Conservation (phyloP, 129 eudicot genomes). For the Helianthus annuus region DNA sequence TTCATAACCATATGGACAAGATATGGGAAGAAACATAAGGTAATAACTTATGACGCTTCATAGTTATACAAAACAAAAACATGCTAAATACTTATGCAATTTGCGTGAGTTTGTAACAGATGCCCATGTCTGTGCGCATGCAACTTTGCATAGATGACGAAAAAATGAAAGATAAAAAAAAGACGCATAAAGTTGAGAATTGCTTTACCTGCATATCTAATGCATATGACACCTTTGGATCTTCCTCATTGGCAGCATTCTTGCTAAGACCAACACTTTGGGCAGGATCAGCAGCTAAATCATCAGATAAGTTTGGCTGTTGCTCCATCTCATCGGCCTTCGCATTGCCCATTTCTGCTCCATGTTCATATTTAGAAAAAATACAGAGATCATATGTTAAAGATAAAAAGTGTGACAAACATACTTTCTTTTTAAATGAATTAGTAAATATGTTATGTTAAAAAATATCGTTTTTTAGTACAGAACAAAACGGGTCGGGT, state of each 20-base stretch:
- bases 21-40: not conserved
- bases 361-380: constrained; percentile 12
- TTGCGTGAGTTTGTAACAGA: not conserved
- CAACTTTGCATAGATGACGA: not conserved
- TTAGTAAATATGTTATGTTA: not conserved
- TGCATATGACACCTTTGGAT: constrained; percentile 64
- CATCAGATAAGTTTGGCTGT: constrained; percentile 56
- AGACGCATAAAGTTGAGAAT: not conserved
- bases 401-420: constrained; percentile 8
- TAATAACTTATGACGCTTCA: not conserved
- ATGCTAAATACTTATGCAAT: not conserved
- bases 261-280: constrained; percentile 53
- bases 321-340: constrained; percentile 76
- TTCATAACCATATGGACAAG: not conserved
- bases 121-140: not conserved
- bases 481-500: not conserved
- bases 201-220: constrained; percentile 63
- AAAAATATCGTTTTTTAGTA: not conserved
- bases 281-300: constrained; percentile 53
- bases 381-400: constrained; percentile 3
- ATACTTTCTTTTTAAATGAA: not conserved
- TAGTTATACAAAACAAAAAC: not conserved
- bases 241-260: constrained; percentile 71
- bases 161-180: not conserved
- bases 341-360: constrained; percentile 56